Conservation (phyloP, 148 eudicot species). For the Polygonum maritimum region DNA sequence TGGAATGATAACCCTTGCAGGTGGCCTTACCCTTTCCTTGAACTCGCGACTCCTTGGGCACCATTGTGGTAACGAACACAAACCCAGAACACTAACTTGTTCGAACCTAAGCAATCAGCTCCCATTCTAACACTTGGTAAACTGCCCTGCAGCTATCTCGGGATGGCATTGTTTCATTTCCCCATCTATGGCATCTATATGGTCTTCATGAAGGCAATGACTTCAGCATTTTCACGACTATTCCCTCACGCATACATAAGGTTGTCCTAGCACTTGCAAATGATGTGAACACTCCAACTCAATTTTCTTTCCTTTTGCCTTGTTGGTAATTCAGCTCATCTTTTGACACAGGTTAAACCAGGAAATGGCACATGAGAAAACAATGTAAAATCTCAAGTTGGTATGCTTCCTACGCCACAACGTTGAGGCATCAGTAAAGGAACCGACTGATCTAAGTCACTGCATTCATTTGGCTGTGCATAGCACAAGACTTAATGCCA, state of each 20-base stretch:
- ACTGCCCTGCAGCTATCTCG: constrained; percentile 50
- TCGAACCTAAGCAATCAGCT: neutral
- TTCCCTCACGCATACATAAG: constrained; percentile 51
- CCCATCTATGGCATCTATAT: constrained; percentile 62
- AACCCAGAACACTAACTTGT: neutral
- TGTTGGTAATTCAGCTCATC: neutral
- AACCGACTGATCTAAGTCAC: no score
- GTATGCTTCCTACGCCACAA: no score
- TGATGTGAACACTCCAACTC: neutral
- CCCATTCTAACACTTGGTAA: neutral
- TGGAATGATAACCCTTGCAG: constrained; percentile 23
- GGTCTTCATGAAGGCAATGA: constrained; percentile 47
- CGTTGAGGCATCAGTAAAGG: no score
- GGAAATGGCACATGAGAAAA: neutral
- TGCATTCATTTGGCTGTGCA: neutral
- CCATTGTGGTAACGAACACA: constrained; percentile 52
- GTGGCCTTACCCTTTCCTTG: constrained; percentile 99
- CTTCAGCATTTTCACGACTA: constrained; percentile 34
- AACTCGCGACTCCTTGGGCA: constrained; percentile 70
- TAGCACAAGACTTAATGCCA: neutral
- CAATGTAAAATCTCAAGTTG: neutral
- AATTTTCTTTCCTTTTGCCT: neutral
- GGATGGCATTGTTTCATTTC: constrained; percentile 48
- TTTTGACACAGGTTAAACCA: neutral
- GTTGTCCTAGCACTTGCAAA: constrained; percentile 20